Base-by-base conservation (phyloP, 164 flowering plant genomes). In the Nelumbo lutea region DNA sequence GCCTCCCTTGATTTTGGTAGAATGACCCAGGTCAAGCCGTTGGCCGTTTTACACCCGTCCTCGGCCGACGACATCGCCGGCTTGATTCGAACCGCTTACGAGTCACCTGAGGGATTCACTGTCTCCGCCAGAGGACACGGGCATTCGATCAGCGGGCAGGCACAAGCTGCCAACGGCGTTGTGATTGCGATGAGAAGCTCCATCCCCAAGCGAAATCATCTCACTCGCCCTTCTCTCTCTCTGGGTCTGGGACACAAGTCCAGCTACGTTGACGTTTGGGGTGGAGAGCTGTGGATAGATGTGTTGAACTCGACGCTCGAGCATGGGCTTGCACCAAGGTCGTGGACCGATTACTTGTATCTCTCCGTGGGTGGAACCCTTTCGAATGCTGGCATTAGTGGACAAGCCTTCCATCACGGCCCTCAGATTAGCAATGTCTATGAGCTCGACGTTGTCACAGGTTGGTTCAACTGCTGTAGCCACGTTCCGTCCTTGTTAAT, bases 261-360 rank as follows among this genome's bases (percentile, higher is more conserved):
- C 52, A 71, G 61, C 68, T 86, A 86, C 62, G 98, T 85, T 9
- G 99, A 95, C 73, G 98, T 79, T 42, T 90, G 97, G 96, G 98
- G 97, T 5, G 99, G 98, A 9, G 97, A 90, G 83, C 73, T 95
- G 27, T 95, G 99, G 99, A 84, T 95, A 3, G 96, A 90, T 68
- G 90, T 95, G 73, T 64, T 92, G 76, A 84, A 62, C 67, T 67
- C 68, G n/a, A 87, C 90, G 61, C 76, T 92, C 13, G 79, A 83
- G 72, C 61, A 76, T 78, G 97, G 95, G 46, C 75, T 92, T 2
- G 87, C 99, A 42, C 98, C 99, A 1, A 88, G 71, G 56, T 95
- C 99, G 6, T 95, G 99, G 99, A 95, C 99, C 0, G 99, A 95
- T 79, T 95, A 95, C 65, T 78, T 95, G 85, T 88, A 95, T 72